Base-by-base conservation (phyloP, 495 filamentous ascomycete species). In the Talaromyces ruber region DNA sequence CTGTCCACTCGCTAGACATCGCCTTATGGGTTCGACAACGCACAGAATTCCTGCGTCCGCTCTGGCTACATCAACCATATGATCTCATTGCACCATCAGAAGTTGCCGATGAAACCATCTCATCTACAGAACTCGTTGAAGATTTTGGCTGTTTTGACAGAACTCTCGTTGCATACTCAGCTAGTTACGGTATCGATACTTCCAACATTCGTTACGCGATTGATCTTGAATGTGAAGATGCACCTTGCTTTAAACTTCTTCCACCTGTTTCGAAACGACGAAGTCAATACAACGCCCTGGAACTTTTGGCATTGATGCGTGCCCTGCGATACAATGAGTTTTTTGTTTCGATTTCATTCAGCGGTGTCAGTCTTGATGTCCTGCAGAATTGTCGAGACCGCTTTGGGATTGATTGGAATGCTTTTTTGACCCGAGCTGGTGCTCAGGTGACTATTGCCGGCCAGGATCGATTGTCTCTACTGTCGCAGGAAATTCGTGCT, bases 261-360 rank as follows among this genome's bases (percentile, higher is more conserved):
- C 83, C 86, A 14, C 85, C 90, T 6, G 81, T 83, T 30, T 82
- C 82, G 14, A 70, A 78, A 6, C 76, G 71, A 32, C 72, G 74
- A 56, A 72, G 76, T 4, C 78, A 80, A 37, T 98, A 98, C 67
- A 84, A 79, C 4, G 71, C 83, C 6, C 69, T 88, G 55, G 94
- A 97, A 71, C 71, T 97, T 25, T 77, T 98, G 43, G 92, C 94
- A 2, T 83, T 97, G 25, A 82, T 97, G 79, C 84, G 93, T 21
- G 84, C 94, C 6, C 75, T 98, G 55, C 84, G 94, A 37, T 98
- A 96, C 74, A 97, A 97, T 67, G 91, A 96, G 70, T 89, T 84
- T 14, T 97, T 97, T 71, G 81, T 81, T 58, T 88, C 90, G 1
- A 82, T 98, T 39, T 97, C 92, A 1, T 97, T 97, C 71, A 75